phyloP scores from a whole-genome alignment of 352 stramenopile species.

The Pythium dissotocum region DNA sequence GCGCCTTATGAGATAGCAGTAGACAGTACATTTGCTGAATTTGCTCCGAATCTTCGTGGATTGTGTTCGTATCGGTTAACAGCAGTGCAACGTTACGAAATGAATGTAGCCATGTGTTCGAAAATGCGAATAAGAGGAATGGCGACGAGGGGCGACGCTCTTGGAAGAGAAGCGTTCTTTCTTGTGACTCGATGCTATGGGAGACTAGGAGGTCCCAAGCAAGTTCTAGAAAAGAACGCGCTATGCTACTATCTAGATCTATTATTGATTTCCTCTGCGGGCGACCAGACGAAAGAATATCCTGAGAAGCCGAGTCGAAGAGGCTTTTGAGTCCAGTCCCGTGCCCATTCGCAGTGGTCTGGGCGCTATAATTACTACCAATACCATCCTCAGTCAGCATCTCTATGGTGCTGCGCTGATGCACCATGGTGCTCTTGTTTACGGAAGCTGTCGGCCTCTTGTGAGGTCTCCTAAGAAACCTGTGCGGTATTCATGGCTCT shows the following conservation, averaged over 20 bases:
- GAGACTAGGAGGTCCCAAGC: neutral
- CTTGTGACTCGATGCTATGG: neutral
- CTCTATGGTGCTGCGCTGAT: neutral
- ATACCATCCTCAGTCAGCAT: neutral
- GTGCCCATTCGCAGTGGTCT: neutral
- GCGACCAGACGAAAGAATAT: neutral
- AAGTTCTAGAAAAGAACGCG: neutral
- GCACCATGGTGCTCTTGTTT: neutral
- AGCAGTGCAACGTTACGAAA: neutral
- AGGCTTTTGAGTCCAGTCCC: neutral
- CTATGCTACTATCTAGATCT: neutral
- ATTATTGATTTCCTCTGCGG: neutral
- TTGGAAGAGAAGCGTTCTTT: neutral
- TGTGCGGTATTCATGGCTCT: constrained; percentile 12
- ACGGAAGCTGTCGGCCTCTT: neutral
- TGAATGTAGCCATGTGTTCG: constrained; percentile 30
- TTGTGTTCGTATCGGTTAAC: constrained; percentile 12
- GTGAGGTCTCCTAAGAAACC: constrained; percentile 10
- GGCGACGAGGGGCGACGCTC: neutral
- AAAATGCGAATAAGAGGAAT: constrained; percentile 7
- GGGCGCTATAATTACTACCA: constrained; percentile 1
- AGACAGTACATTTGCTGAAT: neutral
- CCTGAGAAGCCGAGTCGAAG: neutral
- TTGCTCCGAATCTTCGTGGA: constrained; percentile 25
- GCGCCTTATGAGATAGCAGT: constrained; percentile 7